Evolutionary conservation across 2,329 filamentous ascomycete species (phyloP).

Genomic region (Chaetomium sp.): DNA sequence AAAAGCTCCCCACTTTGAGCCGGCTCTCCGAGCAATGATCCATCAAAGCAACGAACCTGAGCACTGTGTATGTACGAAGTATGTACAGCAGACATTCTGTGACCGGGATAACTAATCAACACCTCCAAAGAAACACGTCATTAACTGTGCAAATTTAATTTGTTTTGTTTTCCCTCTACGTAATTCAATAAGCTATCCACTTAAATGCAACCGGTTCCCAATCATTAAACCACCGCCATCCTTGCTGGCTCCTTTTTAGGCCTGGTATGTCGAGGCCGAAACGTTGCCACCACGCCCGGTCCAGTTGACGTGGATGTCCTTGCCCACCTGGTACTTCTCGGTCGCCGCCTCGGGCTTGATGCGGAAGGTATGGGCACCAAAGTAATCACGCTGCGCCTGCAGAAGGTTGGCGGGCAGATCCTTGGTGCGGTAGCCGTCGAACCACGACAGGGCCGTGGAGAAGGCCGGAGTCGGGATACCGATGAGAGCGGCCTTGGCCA

Average conservation of each 20-base stretch:
- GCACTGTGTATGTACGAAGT: too few species aligned
- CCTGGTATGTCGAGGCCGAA: conserved; percentile 94
- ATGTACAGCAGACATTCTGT: too few species aligned
- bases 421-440: conserved; percentile 96
- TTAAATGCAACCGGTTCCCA: not conserved
- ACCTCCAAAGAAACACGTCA: too few species aligned
- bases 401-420: conserved; percentile 96
- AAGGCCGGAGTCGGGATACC: conserved; percentile 96
- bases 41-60: too few species aligned
- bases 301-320: conserved; percentile 99
- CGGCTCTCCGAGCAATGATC: too few species aligned
- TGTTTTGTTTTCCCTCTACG: conserved; percentile 11
- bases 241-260: conserved; percentile 50
- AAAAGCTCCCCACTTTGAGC: too few species aligned
- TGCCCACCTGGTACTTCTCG: conserved; percentile 73
- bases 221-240: conserved; percentile 8
- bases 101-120: too few species aligned
- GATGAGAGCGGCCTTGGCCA: conserved; percentile 85
- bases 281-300: conserved; percentile 96
- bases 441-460: conserved; percentile 96
- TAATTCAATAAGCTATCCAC: not conserved
- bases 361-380: conserved; percentile 86
- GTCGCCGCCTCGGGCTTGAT: conserved; percentile 75
- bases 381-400: conserved; percentile 99
- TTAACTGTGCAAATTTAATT: not conserved